Base-by-base conservation (phyloP, 2,329 filamentous ascomycete genomes). In the Claviceps citrina region DNA sequence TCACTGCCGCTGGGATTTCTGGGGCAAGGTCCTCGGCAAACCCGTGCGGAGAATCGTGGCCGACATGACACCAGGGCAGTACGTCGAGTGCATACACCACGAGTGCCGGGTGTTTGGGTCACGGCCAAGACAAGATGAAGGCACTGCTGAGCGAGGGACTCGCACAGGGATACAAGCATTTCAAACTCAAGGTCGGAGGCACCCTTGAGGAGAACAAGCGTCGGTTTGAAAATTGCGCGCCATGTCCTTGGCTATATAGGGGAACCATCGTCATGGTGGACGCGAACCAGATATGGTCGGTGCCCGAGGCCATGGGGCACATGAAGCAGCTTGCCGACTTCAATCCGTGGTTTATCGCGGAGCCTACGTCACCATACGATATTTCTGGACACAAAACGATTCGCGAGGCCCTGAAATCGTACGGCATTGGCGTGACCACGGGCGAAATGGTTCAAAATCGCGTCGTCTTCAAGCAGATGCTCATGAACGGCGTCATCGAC, bases 361-460 rank as follows among this genome's bases (percentile, higher is more conserved):
- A 94, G 69, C 86, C 86, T 2, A 94, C 86, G 12, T 84, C 78
- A 18, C 86, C 86, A 10, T 86, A 93, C 54, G 86, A 94, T 57
- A 78, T 93, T 43, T 76, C 91, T 41, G 86, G 86, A 43, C 86
- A 94, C 70, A 84, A 82, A 55, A 80, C 83, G 3, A 78, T 93
- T 51, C 77, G 83, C 38, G 80, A 89, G 45, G 85, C 85, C 4
- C 76, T 94, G 9, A 71, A 72, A 51, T 77, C 81, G 0, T 67
- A 76, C 54, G 74, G 73, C 42, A 84, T 94, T 51, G 84, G 84
- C 43, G 86, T 93, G 5, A 86, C 86, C 7, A 93, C 86, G 0
- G 86, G 86, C 46, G 86, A 94, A 65, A 93, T 93, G 84, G 91
- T 84, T 65, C 86, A 93, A 66, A 94, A 93, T 67, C 78, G 86